Base-by-base conservation (phyloP, 148 eudicot species). In the Rheum nobile region DNA sequence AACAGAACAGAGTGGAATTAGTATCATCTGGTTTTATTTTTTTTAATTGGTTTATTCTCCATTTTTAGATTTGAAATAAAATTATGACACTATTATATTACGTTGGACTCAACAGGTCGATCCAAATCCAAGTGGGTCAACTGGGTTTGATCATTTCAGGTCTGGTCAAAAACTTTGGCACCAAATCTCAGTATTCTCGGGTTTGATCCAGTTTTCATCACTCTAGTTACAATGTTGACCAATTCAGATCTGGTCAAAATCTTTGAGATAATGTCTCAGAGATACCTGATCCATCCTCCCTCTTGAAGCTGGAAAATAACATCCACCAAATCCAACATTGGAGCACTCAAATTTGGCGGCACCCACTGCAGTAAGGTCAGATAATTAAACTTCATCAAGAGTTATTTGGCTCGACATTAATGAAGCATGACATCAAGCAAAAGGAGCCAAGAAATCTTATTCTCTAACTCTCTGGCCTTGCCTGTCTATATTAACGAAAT, bases 251-350 rank as follows among this genome's bases (percentile, higher is more conserved):
- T 17, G 35, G 35, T 10, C n/a, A 3, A 61, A 28, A 61, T 1
- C 0, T 10, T 17, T 65, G 4, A 24, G 34, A 65, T 17, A 65
- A 65, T 31, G 67, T 32, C 6, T 34, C 32, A 1, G 19, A 14
- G 32, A 54, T 86, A 91, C 99, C 97, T 95, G 83, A 95, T 88
- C 99, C 99, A 95, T 74, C 96, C 99, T 50, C 99, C 99, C 80
- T 95, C 99, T 77, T 87, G 95, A 78, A 95, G 97, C 84, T 95
- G 99, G 83, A 95, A 90, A 83, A 95, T 79, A 77, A 86, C 94
- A 79, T 95, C 99, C 77, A 95, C 97, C 87, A 95, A 80, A 85
- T 95, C 94, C 73, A 95, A 84, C 72, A 95, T 85, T 31, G 94
- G 97, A 46, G 82, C 85, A 80, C 90, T 90, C 46, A 95, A 82